A percentile compares a stretch with the other conserved stretches of the same genome.
phyloP scores from a whole-genome alignment of 352 stramenopile species.

The Phytophthora ramorum region DNA sequence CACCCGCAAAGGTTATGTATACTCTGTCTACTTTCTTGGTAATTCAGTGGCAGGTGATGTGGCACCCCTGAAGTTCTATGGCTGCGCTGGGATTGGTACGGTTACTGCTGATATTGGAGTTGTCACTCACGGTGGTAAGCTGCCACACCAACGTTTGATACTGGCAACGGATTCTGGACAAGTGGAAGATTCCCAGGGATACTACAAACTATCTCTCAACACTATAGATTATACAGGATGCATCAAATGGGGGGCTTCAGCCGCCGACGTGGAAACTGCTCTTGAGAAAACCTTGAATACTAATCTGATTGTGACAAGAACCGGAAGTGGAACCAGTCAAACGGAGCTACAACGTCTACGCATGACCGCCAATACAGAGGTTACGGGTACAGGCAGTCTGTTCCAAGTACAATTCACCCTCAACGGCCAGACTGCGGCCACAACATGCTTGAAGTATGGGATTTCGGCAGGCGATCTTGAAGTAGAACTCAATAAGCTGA shows the following conservation, averaged over 20 bases:
- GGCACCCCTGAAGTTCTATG: slow-evolving; percentile 34
- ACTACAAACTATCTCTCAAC: slow-evolving; percentile 55
- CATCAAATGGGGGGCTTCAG: slow-evolving; percentile 65
- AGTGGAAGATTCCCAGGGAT: slow-evolving; percentile 61
- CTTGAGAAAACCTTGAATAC: slow-evolving; percentile 22
- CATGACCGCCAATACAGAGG: slow-evolving; percentile 69
- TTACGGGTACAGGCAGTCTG: slow-evolving; percentile 53
- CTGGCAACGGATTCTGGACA: slow-evolving; percentile 85
- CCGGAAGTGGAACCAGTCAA: slow-evolving; percentile 63
- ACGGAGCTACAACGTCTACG: slow-evolving; percentile 77
- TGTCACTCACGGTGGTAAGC: slow-evolving; percentile 76
- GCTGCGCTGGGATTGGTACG: slow-evolving; percentile 38
- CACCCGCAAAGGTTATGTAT: slow-evolving; percentile 79
- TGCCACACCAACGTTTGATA: slow-evolving; percentile 81
- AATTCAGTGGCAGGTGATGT: slow-evolving; percentile 87
- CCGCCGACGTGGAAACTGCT: slow-evolving; percentile 45
- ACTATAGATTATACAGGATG: slow-evolving; percentile 40
- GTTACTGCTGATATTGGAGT: slow-evolving; percentile 47
- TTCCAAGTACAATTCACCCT: slow-evolving; percentile 76
- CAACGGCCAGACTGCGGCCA: slow-evolving; percentile 54
- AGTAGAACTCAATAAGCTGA: slow-evolving; percentile 65
- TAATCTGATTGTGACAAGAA: slow-evolving; percentile 64
- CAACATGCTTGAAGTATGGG: slow-evolving; percentile 77
- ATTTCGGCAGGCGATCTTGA: slow-evolving; percentile 67
- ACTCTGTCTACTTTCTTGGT: slow-evolving; percentile 94